Conservation (phyloP, 345 rosid species). For the Psidium friedrichsthalianum region DNA sequence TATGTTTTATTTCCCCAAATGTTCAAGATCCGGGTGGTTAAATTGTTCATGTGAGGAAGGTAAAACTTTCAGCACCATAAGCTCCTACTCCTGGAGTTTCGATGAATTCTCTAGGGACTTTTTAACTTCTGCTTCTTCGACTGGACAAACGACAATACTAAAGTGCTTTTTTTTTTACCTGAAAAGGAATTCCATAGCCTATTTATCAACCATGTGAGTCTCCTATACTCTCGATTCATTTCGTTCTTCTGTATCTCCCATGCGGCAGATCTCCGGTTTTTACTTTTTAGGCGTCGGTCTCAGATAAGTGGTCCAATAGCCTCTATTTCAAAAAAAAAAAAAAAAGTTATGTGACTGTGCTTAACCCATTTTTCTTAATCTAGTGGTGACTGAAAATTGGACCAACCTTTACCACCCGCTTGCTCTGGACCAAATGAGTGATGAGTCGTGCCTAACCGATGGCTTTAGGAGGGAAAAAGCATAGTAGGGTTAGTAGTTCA, state of each 20-base stretch:
- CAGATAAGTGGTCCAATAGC: background rate
- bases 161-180: background rate
- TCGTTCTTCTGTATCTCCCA: background rate
- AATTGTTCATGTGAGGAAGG: background rate
- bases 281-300: background rate
- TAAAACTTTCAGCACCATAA: background rate
- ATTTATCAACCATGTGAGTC: background rate
- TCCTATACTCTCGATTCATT: background rate
- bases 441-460: background rate
- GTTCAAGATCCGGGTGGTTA: background rate
- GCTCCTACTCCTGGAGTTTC: background rate
- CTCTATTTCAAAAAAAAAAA: background rate
- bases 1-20: background rate
- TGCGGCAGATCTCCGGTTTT: background rate
- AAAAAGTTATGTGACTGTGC: too few species aligned
- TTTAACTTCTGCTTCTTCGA: background rate
- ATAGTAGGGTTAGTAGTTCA: background rate
- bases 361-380: too few species aligned
- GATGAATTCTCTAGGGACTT: background rate
- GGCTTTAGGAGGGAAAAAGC: background rate
- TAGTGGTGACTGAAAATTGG: background rate
- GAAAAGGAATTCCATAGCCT: too few species aligned
- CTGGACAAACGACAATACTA: background rate
- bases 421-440: background rate
- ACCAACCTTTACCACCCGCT: background rate